Evolutionary conservation across 352 stramenopile genomes (phyloP), one percentile per base, ranked within the genome.

Genomic region (Globisporangium parvum): DNA sequence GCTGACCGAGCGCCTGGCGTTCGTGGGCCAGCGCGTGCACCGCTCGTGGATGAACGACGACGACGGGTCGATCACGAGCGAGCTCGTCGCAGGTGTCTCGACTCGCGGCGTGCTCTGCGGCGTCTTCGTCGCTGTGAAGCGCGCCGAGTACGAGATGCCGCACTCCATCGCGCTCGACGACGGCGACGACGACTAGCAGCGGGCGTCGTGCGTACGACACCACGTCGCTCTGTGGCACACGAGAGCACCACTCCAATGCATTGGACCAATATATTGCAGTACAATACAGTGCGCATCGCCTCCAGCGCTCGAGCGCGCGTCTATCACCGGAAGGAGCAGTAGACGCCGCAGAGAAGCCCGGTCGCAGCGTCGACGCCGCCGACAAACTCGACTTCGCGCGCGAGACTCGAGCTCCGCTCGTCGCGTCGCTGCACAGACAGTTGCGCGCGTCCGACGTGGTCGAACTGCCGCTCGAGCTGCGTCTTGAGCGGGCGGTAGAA

Each of bases 41-140:
- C 61, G 63, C 1, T 31, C 60, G 21, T 83, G 73, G 73, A 80
- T 80, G 73, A 60, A 73, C 45, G 70, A 78, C 51, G 66, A 62
- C 15, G 53, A 56, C 4, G 47, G 44, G 6, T 59, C 35, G 12
- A 62, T 83, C 50, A 65, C 63, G 17, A 67, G 73, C 21, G 73
- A 83, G 47, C 56, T 83, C 14, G 47, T 80, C 33, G 70, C 70
- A 2, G 70, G 70, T 2, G 41, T 83, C 1, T 65, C 65, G 10
- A 18, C 42, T 3, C 65, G 56, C 17, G 73, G 73, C 0, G 69
- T 80, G 23, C 48, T 83, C 3, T 58, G 73, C 18, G 73, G 73
- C 10, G 73, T 70, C 14, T 77, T 72, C 46, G 40, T 78, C n/a
- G 65, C 72, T 57, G 62, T 65, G 28, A 57, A 60, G 6, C 57